phyloP scores from a whole-genome alignment of 495 filamentous ascomycete species.

The Xylaria cubensis region DNA sequence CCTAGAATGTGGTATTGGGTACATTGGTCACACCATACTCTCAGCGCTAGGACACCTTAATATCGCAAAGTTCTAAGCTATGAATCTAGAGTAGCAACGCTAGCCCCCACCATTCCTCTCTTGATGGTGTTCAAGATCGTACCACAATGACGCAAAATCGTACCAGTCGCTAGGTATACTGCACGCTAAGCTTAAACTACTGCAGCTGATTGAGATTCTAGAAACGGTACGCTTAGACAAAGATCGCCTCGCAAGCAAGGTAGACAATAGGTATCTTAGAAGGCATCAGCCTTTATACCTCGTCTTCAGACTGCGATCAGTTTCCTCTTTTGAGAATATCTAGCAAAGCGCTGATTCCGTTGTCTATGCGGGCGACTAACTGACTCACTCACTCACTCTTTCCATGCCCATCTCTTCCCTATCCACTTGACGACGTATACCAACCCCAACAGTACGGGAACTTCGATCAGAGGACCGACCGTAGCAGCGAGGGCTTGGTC shows the following conservation, averaged over 20 bases:
- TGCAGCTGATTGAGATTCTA: background rate
- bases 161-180: background rate
- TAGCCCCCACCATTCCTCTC: slow-evolving; percentile 1
- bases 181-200: background rate
- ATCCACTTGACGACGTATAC: slow-evolving; percentile 77
- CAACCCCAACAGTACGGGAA: slow-evolving; percentile 80
- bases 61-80: slow-evolving; percentile 10
- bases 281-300: background rate
- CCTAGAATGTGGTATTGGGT: slow-evolving; percentile 8
- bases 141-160: slow-evolving; percentile 10
- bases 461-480: slow-evolving; percentile 90
- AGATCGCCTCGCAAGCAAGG: background rate
- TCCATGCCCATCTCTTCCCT: slow-evolving; percentile 63
- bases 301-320: background rate
- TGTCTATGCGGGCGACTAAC: background rate
- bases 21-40: background rate
- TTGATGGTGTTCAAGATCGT: background rate
- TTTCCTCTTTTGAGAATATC: background rate
- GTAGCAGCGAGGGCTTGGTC: slow-evolving; percentile 90
- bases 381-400: slow-evolving; percentile 43
- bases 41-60: background rate
- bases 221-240: background rate
- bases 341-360: background rate
- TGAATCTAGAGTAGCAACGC: slow-evolving; percentile 4
- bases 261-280: background rate